These are phyloP conservation scores for Strobilomyces confusus DNA, from an alignment of 768 basidiomycete species.

Conservation along the genomic window DNA sequence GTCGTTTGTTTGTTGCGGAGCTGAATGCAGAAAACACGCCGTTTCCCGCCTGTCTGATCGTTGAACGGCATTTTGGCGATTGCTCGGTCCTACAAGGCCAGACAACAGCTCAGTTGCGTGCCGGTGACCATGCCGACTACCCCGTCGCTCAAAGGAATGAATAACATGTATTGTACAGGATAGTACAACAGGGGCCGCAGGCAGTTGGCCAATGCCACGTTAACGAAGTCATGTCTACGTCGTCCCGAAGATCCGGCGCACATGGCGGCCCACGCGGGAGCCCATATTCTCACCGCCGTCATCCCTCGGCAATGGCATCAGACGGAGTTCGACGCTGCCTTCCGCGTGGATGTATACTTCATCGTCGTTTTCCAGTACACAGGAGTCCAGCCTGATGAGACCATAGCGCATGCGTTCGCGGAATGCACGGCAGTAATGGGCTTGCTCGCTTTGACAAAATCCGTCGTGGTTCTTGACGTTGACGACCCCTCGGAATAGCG, in stretches of 20 bases:
- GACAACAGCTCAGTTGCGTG: conserved; percentile 13
- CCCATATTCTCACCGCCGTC: conserved; percentile 14
- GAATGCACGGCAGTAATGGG: conserved; percentile 23
- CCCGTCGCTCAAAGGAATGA: not conserved
- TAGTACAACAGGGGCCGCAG: not conserved
- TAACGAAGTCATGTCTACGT: conserved; percentile 1
- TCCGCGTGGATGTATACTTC: conserved; percentile 28
- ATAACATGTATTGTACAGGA: not conserved
- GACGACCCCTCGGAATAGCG: conserved; percentile 28
- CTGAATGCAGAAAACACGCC: conserved; percentile 11
- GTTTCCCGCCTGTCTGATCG: conserved; percentile 1
- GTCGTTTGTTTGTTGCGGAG: conserved; percentile 13
- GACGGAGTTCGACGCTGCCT: conserved; percentile 21
- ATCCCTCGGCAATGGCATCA: conserved; percentile 12
- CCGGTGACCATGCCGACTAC: not conserved
- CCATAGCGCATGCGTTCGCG: conserved; percentile 22
- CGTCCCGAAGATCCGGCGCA: conserved; percentile 26
- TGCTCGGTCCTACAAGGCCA: not conserved
- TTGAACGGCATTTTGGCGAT: not conserved
- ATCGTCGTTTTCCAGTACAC: conserved; percentile 24
- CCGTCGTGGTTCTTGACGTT: conserved; percentile 18
- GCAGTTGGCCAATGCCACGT: conserved; percentile 18
- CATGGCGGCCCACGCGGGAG: conserved; percentile 26
- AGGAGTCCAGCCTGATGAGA: conserved; percentile 18
- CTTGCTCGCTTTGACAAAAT: conserved; percentile 3